phyloP scores from a whole-genome alignment of 805 yeast species.

The Yamadazyma paraphyllophila region DNA sequence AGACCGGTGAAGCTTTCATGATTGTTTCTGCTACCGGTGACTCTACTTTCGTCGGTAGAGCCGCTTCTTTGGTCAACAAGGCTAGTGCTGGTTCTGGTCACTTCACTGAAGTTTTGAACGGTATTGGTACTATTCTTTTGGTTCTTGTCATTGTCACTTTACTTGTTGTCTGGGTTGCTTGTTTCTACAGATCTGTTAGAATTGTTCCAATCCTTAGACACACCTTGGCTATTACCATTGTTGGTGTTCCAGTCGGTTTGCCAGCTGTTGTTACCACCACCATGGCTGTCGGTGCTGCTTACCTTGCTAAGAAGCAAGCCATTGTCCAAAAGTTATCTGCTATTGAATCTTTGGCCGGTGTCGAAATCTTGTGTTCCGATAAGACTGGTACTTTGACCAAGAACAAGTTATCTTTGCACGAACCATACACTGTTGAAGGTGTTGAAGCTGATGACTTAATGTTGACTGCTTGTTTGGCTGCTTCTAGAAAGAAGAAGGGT shows the following conservation, averaged over 20 bases:
- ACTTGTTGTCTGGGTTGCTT: constrained; percentile 86
- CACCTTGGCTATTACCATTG: constrained; percentile 92
- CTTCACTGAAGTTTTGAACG: constrained; percentile 95
- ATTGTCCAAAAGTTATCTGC: constrained; percentile 96
- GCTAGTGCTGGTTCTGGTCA: constrained; percentile 93
- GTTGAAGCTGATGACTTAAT: constrained; percentile 93
- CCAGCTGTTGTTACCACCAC: constrained; percentile 98
- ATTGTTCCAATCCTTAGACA: constrained; percentile 87
- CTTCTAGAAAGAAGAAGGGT: constrained; percentile 98
- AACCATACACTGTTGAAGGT: constrained; percentile 97
- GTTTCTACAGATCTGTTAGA: constrained; percentile 88
- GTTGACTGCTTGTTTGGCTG: constrained; percentile 97
- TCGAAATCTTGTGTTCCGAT: constrained; percentile 95
- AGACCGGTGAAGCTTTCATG: constrained; percentile 95
- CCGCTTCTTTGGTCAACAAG: constrained; percentile 93
- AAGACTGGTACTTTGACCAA: constrained; percentile 98
- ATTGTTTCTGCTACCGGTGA: constrained; percentile 94
- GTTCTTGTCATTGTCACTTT: constrained; percentile 86
- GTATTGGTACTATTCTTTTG: constrained; percentile 90
- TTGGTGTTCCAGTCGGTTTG: constrained; percentile 98
- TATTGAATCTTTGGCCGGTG: constrained; percentile 96
- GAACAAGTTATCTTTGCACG: constrained; percentile 93
- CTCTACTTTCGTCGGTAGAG: constrained; percentile 93
- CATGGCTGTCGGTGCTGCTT: constrained; percentile 99
- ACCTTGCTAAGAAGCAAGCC: constrained; percentile 95